These are phyloP conservation scores for Colletotrichum tropicale DNA, from an alignment of 2,329 filamentous ascomycete species.

Conservation along the genomic window DNA sequence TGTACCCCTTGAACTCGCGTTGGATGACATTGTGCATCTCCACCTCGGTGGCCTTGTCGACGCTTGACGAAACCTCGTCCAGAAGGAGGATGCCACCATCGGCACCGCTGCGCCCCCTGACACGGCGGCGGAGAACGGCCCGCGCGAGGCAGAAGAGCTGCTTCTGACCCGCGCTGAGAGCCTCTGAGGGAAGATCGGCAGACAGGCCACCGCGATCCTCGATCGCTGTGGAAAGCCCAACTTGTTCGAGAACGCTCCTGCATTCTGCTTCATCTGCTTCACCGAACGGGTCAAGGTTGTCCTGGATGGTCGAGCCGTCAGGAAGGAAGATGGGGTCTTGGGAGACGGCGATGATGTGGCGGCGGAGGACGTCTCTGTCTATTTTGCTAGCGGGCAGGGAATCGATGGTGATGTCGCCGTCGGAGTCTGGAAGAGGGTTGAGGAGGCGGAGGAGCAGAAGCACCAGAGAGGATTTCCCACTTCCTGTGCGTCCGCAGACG, in stretches of 20 bases:
- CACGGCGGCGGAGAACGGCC: constrained; percentile 53
- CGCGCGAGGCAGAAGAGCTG: constrained; percentile 69
- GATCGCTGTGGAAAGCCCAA: constrained; percentile 37
- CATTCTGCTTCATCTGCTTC: constrained; percentile 36
- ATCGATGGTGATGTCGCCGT: constrained; percentile 46
- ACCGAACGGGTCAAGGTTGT: constrained; percentile 47
- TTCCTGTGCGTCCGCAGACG: constrained; percentile 41
- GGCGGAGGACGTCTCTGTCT: constrained; percentile 45
- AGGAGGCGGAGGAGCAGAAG: constrained; percentile 45
- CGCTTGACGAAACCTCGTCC: constrained; percentile 37
- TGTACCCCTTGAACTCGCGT: constrained; percentile 39
- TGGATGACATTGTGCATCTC: constrained; percentile 33
- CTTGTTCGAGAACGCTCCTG: constrained; percentile 35
- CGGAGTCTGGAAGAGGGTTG: constrained; percentile 34
- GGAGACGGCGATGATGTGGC: constrained; percentile 54
- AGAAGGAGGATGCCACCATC: constrained; percentile 32
- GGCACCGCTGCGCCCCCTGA: constrained; percentile 21
- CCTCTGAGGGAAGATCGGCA: constrained; percentile 46
- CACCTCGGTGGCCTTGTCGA: constrained; percentile 36
- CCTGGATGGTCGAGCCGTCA: constrained; percentile 40
- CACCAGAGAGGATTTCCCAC: constrained; percentile 49
- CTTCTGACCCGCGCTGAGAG: constrained; percentile 62
- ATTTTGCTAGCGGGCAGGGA: constrained; percentile 38
- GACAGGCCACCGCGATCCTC: constrained; percentile 36
- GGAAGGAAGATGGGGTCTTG: constrained; percentile 60